Evolutionary conservation across 345 rosid genomes (phyloP).

Genomic region (Pugionium dolabratum): DNA sequence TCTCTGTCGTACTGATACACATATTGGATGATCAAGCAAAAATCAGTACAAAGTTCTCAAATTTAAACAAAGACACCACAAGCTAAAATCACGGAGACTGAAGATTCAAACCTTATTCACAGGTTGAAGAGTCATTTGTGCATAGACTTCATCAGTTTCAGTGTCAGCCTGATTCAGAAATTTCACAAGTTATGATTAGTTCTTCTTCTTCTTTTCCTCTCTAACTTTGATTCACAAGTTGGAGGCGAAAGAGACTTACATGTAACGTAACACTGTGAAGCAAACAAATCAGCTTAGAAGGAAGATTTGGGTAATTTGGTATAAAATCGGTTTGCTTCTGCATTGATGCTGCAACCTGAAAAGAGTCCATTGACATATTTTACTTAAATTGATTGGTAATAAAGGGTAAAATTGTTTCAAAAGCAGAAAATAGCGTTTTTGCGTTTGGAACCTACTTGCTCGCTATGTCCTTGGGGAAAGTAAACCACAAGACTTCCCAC

Average conservation of each 20-base stretch:
- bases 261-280: constrained; percentile 84
- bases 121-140: constrained; percentile 96
- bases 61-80: not conserved
- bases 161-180: constrained; percentile 73
- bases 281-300: constrained; percentile 77
- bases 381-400: not conserved
- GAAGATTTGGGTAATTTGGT: constrained; percentile 92
- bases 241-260: constrained; percentile 44
- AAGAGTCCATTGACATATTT: not conserved
- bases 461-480: constrained; percentile 99
- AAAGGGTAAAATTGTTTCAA: not conserved
- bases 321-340: constrained; percentile 72
- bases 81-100: constrained; percentile 21
- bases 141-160: constrained; percentile 95
- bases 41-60: not conserved
- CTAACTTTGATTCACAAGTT: constrained; percentile 3
- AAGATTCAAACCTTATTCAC: constrained; percentile 43
- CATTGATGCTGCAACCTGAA: constrained; percentile 94
- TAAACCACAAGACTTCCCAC: constrained; percentile 92
- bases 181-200: constrained; percentile 34
- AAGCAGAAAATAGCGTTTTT: not conserved
- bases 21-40: constrained; percentile 11
- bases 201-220: not conserved
- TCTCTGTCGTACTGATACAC: constrained; percentile 77
- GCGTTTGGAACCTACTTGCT: constrained; percentile 58